Base-by-base conservation (phyloP, 2,329 filamentous ascomycete genomes). In the Didymella glomerata region DNA sequence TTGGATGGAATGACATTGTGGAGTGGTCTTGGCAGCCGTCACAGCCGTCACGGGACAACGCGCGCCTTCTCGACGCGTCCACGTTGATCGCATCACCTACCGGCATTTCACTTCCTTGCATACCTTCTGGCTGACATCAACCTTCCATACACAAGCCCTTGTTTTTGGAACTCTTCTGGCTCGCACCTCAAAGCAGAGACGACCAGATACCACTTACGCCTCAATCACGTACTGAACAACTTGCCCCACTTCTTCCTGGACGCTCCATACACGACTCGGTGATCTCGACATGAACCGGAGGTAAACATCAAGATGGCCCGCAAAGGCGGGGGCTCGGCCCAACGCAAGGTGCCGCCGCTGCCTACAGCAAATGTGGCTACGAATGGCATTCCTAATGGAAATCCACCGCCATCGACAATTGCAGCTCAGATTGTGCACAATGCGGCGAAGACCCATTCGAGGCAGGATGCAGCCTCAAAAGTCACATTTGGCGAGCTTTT, bases 361-460 rank as follows among this genome's bases (percentile, higher is more conserved):
- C 57, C 62, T 34, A 47, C 51, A 36, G 54, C 60, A 34, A 73
- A 69, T 60, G 71, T 65, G 41, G 44, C 60, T 44, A 20, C 56
- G 2, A 70, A 67, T 32, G 64, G 61, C 27, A 53, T 62, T 38
- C 4, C 49, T 11, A 66, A 64, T 49, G 67, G 64, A 30, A 52
- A 57, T 48, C 72, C 72, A 27, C 81, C 81, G 38, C 90, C 92
- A 13, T 97, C 93, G 16, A 96, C 93, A 10, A 84, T 97, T 70
- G 92, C 93, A 51, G 92, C 92, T 13, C 91, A 96, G 76, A 88
- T 97, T 57, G 92, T 95, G 64, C 89, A 91, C 73, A 92, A 91
- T 74, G 88, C 93, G 62, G 87, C 90, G 42, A 85, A 89, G 22
- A 85, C 86, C 48, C 83, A 85, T 50, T 84, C 83, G 62, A 86